phyloP scores from a whole-genome alignment of 306 rosid genomes.

The Casuarina equisetifolia region DNA sequence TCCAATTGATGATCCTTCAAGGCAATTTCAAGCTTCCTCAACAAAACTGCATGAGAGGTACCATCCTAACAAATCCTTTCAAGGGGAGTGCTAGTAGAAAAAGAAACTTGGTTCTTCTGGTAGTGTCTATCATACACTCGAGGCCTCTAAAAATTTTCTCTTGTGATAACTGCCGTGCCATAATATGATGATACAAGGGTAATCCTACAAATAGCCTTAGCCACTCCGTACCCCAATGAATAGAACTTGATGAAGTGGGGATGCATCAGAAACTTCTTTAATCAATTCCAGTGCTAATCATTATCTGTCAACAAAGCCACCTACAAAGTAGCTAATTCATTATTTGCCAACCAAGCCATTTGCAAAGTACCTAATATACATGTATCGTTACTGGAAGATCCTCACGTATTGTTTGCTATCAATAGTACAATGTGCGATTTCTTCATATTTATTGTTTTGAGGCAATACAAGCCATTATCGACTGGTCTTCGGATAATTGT shows the following conservation, averaged over 20 bases:
- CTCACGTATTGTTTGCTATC: background rate
- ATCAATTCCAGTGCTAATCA: background rate
- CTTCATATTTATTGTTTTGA: too few species aligned
- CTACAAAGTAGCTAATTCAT: background rate
- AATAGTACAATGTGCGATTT: too few species aligned
- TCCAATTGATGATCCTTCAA: slow-evolving; percentile 50
- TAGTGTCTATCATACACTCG: slow-evolving; percentile 1
- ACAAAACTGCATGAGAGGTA: slow-evolving; percentile 51
- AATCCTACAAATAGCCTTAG: slow-evolving; percentile 30
- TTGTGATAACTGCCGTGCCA: background rate
- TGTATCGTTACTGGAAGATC: background rate
- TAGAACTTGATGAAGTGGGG: background rate
- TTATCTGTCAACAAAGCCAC: background rate
- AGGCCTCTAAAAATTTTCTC: slow-evolving; percentile 13
- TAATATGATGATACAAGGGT: slow-evolving; percentile 1
- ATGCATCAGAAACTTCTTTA: slow-evolving; percentile 1
- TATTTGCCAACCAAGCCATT: too few species aligned
- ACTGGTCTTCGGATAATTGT: too few species aligned
- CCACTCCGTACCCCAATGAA: slow-evolving; percentile 22
- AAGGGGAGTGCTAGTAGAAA: slow-evolving; percentile 34
- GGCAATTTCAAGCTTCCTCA: slow-evolving; percentile 53
- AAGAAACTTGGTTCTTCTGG: slow-evolving; percentile 11
- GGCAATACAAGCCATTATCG: too few species aligned
- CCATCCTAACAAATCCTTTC: slow-evolving; percentile 71
- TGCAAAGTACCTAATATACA: background rate